Percentiles rank a stretch among this genome's conserved stretches.
phyloP scores from a whole-genome alignment of 768 basidiomycete genomes.

The Psilocybe cubensis region DNA sequence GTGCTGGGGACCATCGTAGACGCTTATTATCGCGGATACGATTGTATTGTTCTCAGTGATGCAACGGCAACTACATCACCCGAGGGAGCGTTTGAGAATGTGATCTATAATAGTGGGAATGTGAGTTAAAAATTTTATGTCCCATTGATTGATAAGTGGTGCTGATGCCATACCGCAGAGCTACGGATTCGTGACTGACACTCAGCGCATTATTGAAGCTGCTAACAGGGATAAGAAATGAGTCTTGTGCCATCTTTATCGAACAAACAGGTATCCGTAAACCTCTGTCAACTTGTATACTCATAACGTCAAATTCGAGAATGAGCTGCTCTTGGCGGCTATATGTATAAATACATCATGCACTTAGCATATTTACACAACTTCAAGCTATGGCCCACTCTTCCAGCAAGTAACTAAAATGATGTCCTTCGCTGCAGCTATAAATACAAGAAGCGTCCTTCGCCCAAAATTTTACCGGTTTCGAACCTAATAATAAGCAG shows the following conservation, averaged over 20 bases:
- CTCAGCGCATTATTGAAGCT: slow-evolving; percentile 30
- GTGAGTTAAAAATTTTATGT: slow-evolving; percentile 38
- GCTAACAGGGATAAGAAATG: slow-evolving; percentile 18
- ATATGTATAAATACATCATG: slow-evolving; percentile 10
- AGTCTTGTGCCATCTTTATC: not conserved
- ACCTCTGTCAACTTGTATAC: slow-evolving; percentile 13
- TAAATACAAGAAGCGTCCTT: slow-evolving; percentile 19
- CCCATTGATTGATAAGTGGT: slow-evolving; percentile 1
- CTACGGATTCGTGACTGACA: slow-evolving; percentile 56
- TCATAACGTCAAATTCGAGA: slow-evolving; percentile 1
- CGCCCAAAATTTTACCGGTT: slow-evolving; percentile 9
- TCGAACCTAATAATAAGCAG: slow-evolving; percentile 15
- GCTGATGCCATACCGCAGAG: slow-evolving; percentile 33
- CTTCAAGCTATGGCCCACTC: slow-evolving; percentile 4
- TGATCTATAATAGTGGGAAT: slow-evolving; percentile 58
- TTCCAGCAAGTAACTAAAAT: not conserved
- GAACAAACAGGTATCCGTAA: too few relatives aligned
- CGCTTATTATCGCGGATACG: slow-evolving; percentile 67
- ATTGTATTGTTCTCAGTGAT: slow-evolving; percentile 61
- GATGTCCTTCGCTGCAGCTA: slow-evolving; percentile 10
- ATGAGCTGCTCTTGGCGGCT: not conserved
- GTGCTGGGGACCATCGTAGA: slow-evolving; percentile 67
- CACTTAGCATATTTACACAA: slow-evolving; percentile 5
- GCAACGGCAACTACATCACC: slow-evolving; percentile 68
- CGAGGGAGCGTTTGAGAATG: slow-evolving; percentile 55